phyloP scores from a whole-genome alignment of 164 flowering plant species.

The grape (Vitis vinifera) region DNA sequence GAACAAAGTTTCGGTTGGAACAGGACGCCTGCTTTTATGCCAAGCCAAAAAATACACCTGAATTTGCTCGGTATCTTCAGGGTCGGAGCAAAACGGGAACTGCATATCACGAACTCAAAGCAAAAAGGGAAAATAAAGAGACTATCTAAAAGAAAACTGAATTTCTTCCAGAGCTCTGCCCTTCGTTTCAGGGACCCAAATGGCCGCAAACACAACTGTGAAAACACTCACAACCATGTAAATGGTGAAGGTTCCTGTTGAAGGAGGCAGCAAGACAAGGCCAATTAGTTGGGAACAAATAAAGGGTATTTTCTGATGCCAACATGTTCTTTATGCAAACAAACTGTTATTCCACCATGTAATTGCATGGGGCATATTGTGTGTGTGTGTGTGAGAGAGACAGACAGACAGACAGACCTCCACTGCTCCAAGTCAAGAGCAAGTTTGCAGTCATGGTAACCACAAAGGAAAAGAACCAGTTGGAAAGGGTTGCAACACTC shows the following conservation, averaged over 20 bases:
- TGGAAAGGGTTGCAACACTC: constrained; percentile 72
- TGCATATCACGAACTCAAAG: background rate
- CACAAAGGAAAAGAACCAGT: constrained; percentile 44
- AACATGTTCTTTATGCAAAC: too few species aligned
- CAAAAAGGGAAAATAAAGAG: constrained; percentile 1
- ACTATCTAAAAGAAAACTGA: constrained; percentile 65
- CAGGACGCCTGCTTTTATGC: background rate
- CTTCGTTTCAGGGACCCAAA: constrained; percentile 85
- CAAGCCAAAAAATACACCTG: background rate
- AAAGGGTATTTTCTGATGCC: too few species aligned
- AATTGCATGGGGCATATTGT: too few species aligned
- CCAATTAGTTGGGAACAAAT: background rate
- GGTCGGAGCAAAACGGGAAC: background rate
- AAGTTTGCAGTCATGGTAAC: constrained; percentile 72
- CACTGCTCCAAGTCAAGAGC: constrained; percentile 60
- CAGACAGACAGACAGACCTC: constrained; percentile 37
- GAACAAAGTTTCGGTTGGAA: too few species aligned
- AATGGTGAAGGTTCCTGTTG: constrained; percentile 72
- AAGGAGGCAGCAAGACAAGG: background rate
- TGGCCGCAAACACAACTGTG: constrained; percentile 53
- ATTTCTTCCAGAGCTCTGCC: constrained; percentile 83
- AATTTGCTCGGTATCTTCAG: background rate
- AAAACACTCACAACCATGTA: constrained; percentile 63
- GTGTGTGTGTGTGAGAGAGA: background rate
- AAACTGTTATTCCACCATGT: too few species aligned